phyloP scores from a whole-genome alignment of 441 rosid genomes.

The Mallotus japonicus region DNA sequence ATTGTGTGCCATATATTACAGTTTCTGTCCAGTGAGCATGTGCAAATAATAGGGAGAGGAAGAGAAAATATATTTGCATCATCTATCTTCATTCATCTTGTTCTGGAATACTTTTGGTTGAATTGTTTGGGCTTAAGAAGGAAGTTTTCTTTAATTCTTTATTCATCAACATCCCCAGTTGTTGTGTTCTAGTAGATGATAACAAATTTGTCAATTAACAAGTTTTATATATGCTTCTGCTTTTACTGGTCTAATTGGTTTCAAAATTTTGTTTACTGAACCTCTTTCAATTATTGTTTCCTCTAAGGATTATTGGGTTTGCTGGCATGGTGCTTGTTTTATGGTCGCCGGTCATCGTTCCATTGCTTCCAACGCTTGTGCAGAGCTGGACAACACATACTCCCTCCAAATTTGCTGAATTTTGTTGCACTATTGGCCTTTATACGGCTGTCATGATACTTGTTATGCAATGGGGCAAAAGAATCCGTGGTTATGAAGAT shows the following conservation, averaged over 20 bases:
- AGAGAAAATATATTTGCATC: no score
- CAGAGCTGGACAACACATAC: slow-evolving; percentile 73
- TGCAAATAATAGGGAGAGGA: no score
- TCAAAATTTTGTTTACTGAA: slow-evolving; percentile 20
- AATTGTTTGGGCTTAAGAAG: no score
- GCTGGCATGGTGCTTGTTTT: slow-evolving; percentile 75
- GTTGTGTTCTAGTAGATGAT: neutral
- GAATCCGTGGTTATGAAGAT: slow-evolving; percentile 77
- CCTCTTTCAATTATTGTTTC: slow-evolving; percentile 16
- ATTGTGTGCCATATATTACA: no score
- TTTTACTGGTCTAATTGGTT: neutral
- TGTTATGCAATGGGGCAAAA: slow-evolving; percentile 79
- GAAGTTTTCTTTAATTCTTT: no score
- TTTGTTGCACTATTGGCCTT: slow-evolving; percentile 75
- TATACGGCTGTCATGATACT: slow-evolving; percentile 74
- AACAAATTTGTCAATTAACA: neutral
- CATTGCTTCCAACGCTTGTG: slow-evolving; percentile 83
- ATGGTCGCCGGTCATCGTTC: slow-evolving; percentile 88
- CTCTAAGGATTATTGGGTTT: slow-evolving; percentile 76
- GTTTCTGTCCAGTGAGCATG: no score
- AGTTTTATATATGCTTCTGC: neutral
- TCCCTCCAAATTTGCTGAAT: slow-evolving; percentile 65
- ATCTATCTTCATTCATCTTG: no score
- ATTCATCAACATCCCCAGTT: no score
- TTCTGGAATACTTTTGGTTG: no score